Base-by-base conservation (phyloP, 208 protist species). In the Histomonas meleagridis region DNA sequence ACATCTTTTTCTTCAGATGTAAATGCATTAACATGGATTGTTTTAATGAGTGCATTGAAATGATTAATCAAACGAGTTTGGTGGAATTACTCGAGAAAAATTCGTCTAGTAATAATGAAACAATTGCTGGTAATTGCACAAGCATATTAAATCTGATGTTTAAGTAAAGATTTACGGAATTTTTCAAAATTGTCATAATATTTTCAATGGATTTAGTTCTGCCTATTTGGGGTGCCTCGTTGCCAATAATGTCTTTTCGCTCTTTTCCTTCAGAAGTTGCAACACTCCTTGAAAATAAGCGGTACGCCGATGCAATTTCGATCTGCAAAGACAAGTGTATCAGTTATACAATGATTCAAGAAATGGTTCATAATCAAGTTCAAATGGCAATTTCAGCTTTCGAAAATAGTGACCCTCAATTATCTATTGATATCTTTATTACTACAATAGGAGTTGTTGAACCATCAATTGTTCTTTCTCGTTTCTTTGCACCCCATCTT, bases 401-500 rank as follows among this genome's bases (percentile, higher is more conserved):
- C 60, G 60, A 65, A 49, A 86, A 86, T 0, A 86, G 55, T 26
- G 55, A 86, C 32, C 40, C 40, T n/a, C 40, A 86, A 55, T 2
- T 18, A 28, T 12, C 76, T 0, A 86, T 86, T 14, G 38, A 51
- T 26, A 26, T 51, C 55, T 86, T 43, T 46, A 86, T 86, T 38
- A 38, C 32, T 26, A n/a, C 46, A 9, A 86, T 86, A n/a, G 76
- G 76, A 18, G 76, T 46, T 86, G 55, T 86, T 35, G 76, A 86
- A 55, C 76, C 76, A 38, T 86, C 76, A 55, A 86, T 43, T 16
- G 76, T 86, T 86, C 43, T 86, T 7, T 86, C 46, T n/a, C 43
- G 46, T 51, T 86, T 86, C 76, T 86, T 86, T 46, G n/a, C 40
- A 32, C 76, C 76, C 55, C 46, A 86, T 46, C 43, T 86, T 53